These are phyloP conservation scores for Populus hybrid DNA, from an alignment of 441 rosid species.

Conservation along the genomic window DNA sequence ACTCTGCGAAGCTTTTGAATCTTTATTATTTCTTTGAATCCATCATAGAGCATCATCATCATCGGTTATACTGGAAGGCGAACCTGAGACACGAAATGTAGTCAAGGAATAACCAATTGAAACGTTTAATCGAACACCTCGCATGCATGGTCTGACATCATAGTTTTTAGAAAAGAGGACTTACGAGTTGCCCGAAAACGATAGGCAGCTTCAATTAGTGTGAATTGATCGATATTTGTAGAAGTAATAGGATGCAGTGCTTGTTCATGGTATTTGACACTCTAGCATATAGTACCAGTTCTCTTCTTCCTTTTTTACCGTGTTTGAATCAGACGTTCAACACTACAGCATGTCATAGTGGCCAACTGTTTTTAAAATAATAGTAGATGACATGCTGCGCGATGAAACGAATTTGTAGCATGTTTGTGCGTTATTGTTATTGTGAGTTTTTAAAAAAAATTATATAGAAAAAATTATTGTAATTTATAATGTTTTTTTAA, in stretches of 20 bases:
- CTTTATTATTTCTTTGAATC: constrained; percentile 54
- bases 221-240: neutral
- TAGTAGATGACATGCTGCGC: no score
- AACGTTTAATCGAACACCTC: constrained; percentile 46
- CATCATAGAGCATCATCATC: constrained; percentile 45
- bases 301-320: neutral
- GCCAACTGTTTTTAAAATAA: neutral
- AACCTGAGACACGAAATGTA: constrained; percentile 9
- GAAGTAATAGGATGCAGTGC: neutral
- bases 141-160: neutral
- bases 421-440: no score
- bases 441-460: no score
- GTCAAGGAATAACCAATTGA: neutral
- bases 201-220: neutral
- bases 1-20: no score
- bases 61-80: neutral
- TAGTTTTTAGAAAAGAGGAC: neutral
- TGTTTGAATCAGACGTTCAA: neutral
- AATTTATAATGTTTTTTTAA: no score
- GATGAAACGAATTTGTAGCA: no score
- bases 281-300: neutral
- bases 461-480: no score
- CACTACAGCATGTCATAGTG: neutral
- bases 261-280: neutral
- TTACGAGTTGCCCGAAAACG: neutral